phyloP scores from a whole-genome alignment of 768 basidiomycete genomes.

The Kwoniella bestiolae region DNA sequence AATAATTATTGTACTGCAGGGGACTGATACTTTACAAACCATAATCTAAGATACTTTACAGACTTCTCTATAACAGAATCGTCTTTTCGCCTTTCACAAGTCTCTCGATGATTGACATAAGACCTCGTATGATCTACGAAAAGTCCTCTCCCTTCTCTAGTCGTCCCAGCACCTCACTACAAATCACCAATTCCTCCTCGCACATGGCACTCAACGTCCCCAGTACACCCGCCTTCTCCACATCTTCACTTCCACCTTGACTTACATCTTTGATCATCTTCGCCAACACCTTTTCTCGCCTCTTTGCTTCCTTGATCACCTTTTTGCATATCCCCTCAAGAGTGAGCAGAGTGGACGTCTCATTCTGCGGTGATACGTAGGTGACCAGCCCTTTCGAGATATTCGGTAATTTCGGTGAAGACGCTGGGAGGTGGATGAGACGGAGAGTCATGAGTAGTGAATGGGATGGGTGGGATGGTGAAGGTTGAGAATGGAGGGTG shows the following conservation, averaged over 20 bases:
- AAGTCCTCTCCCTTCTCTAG: conserved; percentile 18
- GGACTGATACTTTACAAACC: no score
- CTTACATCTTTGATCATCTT: neutral
- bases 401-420: conserved; percentile 20
- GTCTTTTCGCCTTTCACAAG: no score
- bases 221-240: neutral
- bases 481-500: conserved; percentile 69
- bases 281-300: neutral
- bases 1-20: no score
- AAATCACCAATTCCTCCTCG: conserved; percentile 20
- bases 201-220: conserved; percentile 16
- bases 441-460: conserved; percentile 59
- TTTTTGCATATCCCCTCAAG: conserved; percentile 29
- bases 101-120: no score
- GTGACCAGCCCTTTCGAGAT: conserved; percentile 35
- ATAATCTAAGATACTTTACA: no score
- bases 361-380: conserved; percentile 49
- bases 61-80: no score
- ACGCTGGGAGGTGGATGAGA: conserved; percentile 39
- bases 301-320: conserved; percentile 21
- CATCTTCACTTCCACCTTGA: neutral
- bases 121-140: neutral
- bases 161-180: neutral
- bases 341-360: conserved; percentile 22
- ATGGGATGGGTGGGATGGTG: conserved; percentile 76